phyloP scores from a whole-genome alignment of 257 asterid genomes.

The Voacanga thouarsii region DNA sequence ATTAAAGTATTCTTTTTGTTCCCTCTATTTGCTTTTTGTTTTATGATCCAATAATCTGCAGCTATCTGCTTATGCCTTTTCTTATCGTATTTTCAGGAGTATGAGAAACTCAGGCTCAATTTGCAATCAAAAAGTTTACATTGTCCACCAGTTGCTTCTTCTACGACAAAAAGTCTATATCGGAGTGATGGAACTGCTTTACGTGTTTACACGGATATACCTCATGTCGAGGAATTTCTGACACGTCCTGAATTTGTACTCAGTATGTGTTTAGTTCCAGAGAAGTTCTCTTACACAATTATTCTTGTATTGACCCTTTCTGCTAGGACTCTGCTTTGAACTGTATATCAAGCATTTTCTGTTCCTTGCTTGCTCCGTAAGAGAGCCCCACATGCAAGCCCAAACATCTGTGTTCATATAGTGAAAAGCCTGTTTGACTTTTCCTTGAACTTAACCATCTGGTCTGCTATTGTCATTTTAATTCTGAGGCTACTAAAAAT shows the following conservation, averaged over 20 bases:
- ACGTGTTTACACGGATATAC: slow-evolving; percentile 82
- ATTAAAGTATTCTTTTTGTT: slow-evolving; percentile 45
- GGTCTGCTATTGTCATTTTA: not conserved
- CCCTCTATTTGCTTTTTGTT: not conserved
- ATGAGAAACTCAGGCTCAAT: slow-evolving; percentile 47
- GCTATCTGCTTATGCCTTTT: not conserved
- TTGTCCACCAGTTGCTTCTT: slow-evolving; percentile 30
- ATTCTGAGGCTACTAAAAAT: not conserved
- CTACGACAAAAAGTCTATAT: slow-evolving; percentile 42
- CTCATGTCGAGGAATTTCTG: slow-evolving; percentile 78
- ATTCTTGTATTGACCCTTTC: not conserved
- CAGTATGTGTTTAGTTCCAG: slow-evolving; percentile 41
- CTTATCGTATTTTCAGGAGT: slow-evolving; percentile 49
- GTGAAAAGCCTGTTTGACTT: not conserved
- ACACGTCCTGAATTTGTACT: slow-evolving; percentile 78
- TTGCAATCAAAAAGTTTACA: slow-evolving; percentile 43
- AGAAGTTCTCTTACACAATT: not conserved
- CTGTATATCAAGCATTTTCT: not conserved
- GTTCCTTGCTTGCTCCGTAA: not conserved
- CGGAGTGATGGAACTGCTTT: slow-evolving; percentile 49
- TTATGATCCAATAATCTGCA: not conserved
- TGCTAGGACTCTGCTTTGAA: not conserved
- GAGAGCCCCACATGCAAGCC: too few relatives aligned
- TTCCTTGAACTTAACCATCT: not conserved
- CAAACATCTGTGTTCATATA: too few relatives aligned